A percentile compares a stretch with the other conserved stretches of the same genome.
These are phyloP conservation scores for Diplocarpon mali DNA, from an alignment of 2,329 filamentous ascomycete species.

Conservation along the genomic window DNA sequence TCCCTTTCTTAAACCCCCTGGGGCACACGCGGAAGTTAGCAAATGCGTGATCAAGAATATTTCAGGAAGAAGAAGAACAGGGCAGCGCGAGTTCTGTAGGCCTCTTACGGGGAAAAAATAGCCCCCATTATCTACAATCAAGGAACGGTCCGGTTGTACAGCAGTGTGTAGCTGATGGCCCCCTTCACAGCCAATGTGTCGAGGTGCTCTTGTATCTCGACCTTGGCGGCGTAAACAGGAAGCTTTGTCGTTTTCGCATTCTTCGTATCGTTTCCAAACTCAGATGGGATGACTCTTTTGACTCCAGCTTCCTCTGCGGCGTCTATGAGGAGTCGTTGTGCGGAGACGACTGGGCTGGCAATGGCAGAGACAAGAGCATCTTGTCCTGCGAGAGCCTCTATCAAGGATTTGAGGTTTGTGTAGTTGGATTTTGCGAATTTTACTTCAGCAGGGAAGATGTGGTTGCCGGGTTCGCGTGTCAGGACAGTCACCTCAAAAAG, in stretches of 20 bases:
- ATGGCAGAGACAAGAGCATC: conserved; percentile 46
- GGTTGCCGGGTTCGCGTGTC: conserved; percentile 28
- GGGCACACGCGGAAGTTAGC: no score
- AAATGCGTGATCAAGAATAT: no score
- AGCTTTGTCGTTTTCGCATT: conserved; percentile 31
- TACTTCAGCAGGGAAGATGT: conserved; percentile 23
- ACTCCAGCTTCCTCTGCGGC: conserved; percentile 47
- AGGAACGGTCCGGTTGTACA: conserved; percentile 44
- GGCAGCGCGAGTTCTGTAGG: no score
- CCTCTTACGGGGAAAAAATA: no score
- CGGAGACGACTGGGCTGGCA: conserved; percentile 21
- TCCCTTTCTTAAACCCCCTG: conserved; percentile 30
- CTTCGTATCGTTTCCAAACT: conserved; percentile 37
- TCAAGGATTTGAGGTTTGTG: conserved; percentile 31
- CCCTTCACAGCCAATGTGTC: conserved; percentile 29
- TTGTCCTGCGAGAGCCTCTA: conserved; percentile 38
- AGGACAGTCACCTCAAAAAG: conserved; percentile 38
- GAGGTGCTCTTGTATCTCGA: conserved; percentile 32
- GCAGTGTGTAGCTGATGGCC: conserved; percentile 40
- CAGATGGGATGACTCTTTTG: conserved; percentile 48
- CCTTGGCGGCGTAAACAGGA: conserved; percentile 41
- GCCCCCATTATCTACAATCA: conserved; percentile 31
- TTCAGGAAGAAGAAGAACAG: no score
- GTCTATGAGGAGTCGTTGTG: conserved; percentile 42
- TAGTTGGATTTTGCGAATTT: conserved; percentile 39